Evolutionary conservation across 2,329 filamentous ascomycete genomes (phyloP).

Genomic region (Colletotrichum higginsianum): DNA sequence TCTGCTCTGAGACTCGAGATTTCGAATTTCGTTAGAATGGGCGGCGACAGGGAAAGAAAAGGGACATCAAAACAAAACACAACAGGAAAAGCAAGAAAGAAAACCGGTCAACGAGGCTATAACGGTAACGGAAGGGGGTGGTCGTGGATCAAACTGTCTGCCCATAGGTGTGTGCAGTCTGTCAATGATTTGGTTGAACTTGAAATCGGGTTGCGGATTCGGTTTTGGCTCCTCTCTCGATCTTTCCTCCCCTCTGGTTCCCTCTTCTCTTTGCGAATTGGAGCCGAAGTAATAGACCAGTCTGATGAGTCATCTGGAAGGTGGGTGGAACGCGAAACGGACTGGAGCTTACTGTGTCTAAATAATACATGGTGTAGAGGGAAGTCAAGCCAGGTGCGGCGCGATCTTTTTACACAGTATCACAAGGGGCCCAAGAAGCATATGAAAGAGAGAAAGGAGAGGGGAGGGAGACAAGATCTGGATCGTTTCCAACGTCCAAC

Average conservation of each 20-base stretch:
- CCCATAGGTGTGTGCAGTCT: neutral
- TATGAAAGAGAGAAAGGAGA: neutral
- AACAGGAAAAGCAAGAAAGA: neutral
- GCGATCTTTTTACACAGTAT: conserved; percentile 7
- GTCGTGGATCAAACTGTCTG: neutral
- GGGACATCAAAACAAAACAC: too few species aligned
- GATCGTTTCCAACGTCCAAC: neutral
- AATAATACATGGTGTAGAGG: too few species aligned
- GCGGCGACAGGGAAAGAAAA: neutral
- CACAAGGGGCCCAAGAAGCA: neutral
- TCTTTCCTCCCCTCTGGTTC: neutral
- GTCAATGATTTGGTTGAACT: neutral
- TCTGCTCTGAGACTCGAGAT: conserved; percentile 2
- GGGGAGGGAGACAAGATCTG: neutral
- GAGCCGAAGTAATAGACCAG: neutral
- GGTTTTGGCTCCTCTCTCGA: neutral
- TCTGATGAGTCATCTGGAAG: neutral
- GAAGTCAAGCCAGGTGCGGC: neutral
- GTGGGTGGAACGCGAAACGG: neutral
- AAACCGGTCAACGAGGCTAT: conserved; percentile 6
- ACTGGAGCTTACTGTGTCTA: too few species aligned
- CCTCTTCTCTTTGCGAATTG: neutral
- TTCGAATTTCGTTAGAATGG: conserved; percentile 1
- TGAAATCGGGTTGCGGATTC: neutral
- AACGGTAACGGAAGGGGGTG: conserved; percentile 1